Evolutionary conservation across 2,329 filamentous ascomycete species (phyloP), one percentile per base, ranked within the genome.

Genomic region (Orbilia brochopaga): DNA sequence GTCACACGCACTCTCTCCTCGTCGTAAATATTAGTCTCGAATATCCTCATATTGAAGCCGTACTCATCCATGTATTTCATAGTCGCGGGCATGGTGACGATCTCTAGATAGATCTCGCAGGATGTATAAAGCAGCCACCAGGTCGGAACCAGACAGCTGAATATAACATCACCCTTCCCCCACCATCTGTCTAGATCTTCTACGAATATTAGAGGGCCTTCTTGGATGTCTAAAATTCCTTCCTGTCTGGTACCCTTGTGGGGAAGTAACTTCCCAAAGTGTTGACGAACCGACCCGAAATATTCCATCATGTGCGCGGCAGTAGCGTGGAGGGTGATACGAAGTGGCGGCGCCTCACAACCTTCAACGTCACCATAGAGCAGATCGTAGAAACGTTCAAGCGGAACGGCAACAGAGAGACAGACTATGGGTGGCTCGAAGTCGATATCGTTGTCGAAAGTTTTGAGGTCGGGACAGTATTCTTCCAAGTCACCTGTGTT

Each of bases 91-190:
- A 2, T 65, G 11, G 55, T 42, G 30, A 53, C 56, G 37, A 72
- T 27, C 15, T 46, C 32, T 3, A 65, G 13, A 10, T 53, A 56
- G 27, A 62, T 44, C 6, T n/a, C 37, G 23, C 51, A 69, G 2
- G 19, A 27, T 0, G 44, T 13, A 1, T 62, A 50, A 27, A 75
- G 52, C n/a, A 76, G 23, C 10, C 59, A 63, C 70, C 70, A 75
- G 4, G 74, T 57, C 10, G 74, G 75, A 27, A 74, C 67, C 60
- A 72, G 63, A 30, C 74, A 75, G 32, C 66, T 72, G 15, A 75
- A 21, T n/a, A 75, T 27, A 30, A 75, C 57, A 23, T 66, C 50
- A 11, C 63, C 65, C 11, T 44, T 56, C 23, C 75, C 75, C 7
- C 54, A 10, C 74, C 74, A 75, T 21, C 74, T 72, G 4, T 42